Base-by-base conservation (phyloP, 2,329 filamentous ascomycete genomes). In the Cryoendolithus antarcticus region DNA sequence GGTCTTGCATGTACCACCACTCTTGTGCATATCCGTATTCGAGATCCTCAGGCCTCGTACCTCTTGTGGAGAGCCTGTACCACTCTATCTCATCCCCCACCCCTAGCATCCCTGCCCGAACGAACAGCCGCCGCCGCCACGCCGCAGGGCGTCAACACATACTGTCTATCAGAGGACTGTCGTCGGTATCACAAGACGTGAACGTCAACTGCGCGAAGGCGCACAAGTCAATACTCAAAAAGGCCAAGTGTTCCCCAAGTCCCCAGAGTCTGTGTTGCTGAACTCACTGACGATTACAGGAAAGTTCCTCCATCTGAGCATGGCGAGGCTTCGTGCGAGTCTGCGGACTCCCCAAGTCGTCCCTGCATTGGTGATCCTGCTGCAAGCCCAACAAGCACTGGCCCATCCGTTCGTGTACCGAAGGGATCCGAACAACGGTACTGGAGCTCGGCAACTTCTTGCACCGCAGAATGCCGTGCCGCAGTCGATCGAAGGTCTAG, bases 301-400 rank as follows among this genome's bases (percentile, higher is more conserved):
- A 39, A 15, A 32, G 19, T 36, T 46, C 32, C 29, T 39, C 41
- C 38, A 35, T 35, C 36, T 10, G 29, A 27, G 13, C 29, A 52
- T 53, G 49, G 40, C 35, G 38, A 41, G 28, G 35, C 36, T 34
- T 38, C 41, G 35, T 15, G 39, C 15, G 38, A 41, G 40, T 41
- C 39, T 37, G 6, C 34, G 40, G 38, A 47, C 44, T 38, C 40
- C 38, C 31, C 39, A 44, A 41, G 32, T 50, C 15, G 46, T 56
- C 34, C 34, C 49, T 39, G 31, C 37, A 13, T 50, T 57, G 47
- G 54, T 55, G 37, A 45, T 41, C 30, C 37, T 48, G 34, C 34
- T 41, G 40, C 53, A 56, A 48, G 45, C 49, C 13, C 43, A 47
- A 32, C 36, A 41, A 21, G 49, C 44, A 35, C 48, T 40, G 13